Percentiles rank a stretch among this genome's conserved stretches.
Evolutionary conservation across 2,329 filamentous ascomycete genomes (phyloP).

Genomic region (Pyrenochaeta sp.): DNA sequence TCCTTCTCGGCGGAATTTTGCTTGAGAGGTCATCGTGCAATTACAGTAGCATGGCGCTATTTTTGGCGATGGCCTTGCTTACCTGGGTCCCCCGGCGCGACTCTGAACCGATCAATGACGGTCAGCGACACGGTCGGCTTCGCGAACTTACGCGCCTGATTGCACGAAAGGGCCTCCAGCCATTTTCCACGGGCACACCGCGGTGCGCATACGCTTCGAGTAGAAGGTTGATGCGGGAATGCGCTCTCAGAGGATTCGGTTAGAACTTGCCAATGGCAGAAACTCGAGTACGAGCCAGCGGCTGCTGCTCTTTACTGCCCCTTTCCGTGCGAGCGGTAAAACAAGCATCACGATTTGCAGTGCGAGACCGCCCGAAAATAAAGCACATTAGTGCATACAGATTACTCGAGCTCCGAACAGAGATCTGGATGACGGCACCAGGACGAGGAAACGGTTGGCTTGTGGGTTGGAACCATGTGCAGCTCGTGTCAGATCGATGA

Average conservation of each 20-base stretch:
- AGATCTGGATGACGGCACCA: not conserved
- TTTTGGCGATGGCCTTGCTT: not conserved
- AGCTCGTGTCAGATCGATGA: not conserved
- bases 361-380: not conserved
- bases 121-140: not conserved
- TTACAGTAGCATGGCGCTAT: not conserved
- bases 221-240: not conserved
- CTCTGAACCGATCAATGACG: not conserved
- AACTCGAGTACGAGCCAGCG: not conserved
- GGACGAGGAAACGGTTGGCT: constrained; percentile 3
- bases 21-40: not conserved
- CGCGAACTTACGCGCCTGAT: not conserved
- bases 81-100: not conserved
- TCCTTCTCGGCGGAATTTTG: not conserved
- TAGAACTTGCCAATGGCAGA: not conserved
- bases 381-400: not conserved
- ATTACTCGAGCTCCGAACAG: not conserved
- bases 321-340: not conserved
- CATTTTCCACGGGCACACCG: not conserved
- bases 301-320: not conserved
- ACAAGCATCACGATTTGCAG: not conserved
- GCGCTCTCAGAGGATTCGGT: not conserved
- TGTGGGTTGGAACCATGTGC: not conserved
- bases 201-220: not conserved
- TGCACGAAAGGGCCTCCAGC: not conserved